Base-by-base conservation (phyloP, 768 basidiomycete species). In the Amylocystis lapponica region DNA sequence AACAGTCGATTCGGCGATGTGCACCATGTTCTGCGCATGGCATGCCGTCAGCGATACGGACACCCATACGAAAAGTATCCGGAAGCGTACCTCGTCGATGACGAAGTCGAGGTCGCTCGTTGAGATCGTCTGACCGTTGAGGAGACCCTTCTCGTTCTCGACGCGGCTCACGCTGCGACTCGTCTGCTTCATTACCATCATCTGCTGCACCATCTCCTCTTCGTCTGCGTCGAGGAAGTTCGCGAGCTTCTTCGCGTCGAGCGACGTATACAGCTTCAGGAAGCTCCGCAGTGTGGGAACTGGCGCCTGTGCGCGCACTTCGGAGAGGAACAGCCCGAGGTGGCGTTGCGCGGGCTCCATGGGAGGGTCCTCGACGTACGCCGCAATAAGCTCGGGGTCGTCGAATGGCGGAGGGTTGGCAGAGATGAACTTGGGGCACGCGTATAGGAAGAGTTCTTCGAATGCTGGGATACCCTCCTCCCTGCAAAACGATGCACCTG, bases 91-190 rank as follows among this genome's bases (percentile, higher is more conserved):
- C 70, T 92, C 87, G 49, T 93, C 83, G 54, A 98, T 94, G 44
- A 87, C 85, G 58, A 98, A 99, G 65, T 95, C 94, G 56, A 98
- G 65, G 66, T 98, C 95, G 65, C 89, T 93, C 36, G 87, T 92
- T 19, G 84, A 81, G 58, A 90, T 85, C 57, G 78, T 82, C 58
- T 92, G 80, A 2, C 95, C 95, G 48, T 86, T 86, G 47, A 98
- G 69, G 27, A 96, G 62, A 41, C 72, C 71, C 31, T 67, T 61
- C 75, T 62, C 76, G 44, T 62, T 67, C 33, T 66, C 62, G 19
- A 63, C 56, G 42, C 86, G 73, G 60, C 79, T 82, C 42, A 84
- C 64, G 46, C 86, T 88, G 56, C 90, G 73, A 54, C 86, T 87
- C 0, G 82, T 81, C 50, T 86, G 83, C 71, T 99, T 98, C 67